Percentiles rank a stretch among this genome's conserved stretches.
phyloP scores from a whole-genome alignment of 108 stramenopile species.

The Pelagomonas calceolata region DNA sequence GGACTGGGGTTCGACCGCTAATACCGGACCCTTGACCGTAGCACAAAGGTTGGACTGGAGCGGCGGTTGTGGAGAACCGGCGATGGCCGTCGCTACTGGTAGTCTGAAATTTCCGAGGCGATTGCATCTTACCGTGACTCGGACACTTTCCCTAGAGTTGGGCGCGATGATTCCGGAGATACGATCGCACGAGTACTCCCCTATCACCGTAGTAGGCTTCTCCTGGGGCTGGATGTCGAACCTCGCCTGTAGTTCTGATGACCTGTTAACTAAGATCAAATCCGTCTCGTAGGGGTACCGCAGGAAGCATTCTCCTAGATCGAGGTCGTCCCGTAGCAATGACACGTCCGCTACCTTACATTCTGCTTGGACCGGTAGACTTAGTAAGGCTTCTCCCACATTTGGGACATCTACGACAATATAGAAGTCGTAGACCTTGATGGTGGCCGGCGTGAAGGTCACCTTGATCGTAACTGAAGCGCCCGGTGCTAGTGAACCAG shows the following conservation, averaged over 20 bases:
- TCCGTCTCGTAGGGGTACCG: constrained; percentile 39
- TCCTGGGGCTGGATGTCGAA: constrained; percentile 41
- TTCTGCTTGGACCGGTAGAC: constrained; percentile 39
- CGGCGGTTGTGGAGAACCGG: constrained; percentile 41
- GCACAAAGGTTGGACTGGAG: constrained; percentile 30
- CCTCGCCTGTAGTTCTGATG: constrained; percentile 23
- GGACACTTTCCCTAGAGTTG: constrained; percentile 12
- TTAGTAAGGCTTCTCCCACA: constrained; percentile 37
- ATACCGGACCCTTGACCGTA: constrained; percentile 30
- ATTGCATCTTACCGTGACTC: constrained; percentile 26
- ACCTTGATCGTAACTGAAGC: constrained; percentile 9
- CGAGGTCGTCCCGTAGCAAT: constrained; percentile 14
- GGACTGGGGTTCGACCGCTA: constrained; percentile 22
- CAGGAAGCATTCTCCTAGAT: constrained; percentile 37
- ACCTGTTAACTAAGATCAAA: constrained; percentile 31
- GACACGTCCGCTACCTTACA: constrained; percentile 27
- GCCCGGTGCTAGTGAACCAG: constrained; percentile 27
- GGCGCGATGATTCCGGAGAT: constrained; percentile 22
- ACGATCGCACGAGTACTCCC: constrained; percentile 12
- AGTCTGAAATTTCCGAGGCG: constrained; percentile 41
- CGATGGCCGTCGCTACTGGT: constrained; percentile 28
- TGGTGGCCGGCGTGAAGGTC: constrained; percentile 30
- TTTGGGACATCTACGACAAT: constrained; percentile 41
- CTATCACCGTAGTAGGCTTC: constrained; percentile 9
- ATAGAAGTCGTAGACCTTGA: constrained; percentile 33